Base-by-base conservation (phyloP, 345 rosid genomes). In the Camelina sativa region DNA sequence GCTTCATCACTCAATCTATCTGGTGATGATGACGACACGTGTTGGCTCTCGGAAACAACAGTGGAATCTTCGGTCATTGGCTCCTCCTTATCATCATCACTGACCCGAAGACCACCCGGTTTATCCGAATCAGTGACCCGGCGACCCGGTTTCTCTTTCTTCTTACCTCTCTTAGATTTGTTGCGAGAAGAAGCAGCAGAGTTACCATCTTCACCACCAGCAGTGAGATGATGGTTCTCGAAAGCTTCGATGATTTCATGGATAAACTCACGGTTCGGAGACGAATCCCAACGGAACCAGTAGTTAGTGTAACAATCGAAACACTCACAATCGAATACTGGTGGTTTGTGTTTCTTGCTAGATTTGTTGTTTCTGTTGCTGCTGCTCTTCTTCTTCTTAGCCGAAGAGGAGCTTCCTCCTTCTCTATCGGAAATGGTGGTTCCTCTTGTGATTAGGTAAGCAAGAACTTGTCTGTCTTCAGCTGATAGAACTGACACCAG, bases 241-340 rank as follows among this genome's bases (percentile, higher is more conserved):
- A 89, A 92, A 11, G 96, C 97, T 52, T 96, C 97, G 38, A 96
- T 92, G 34, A 67, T 90, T 37, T 86, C 86, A 73, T 92, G 89
- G 65, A 96, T 89, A 12, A 83, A 91, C 80, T 96, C 97, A 1
- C 91, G 89, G 67, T 87, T 91, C n/a, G 88, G 81, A 0, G 97
- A 92, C 0, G 91, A 92, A 76, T 92, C 97, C 99, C 98, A 96
- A 3, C 91, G 68, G 67, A 80, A 75, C 99, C 99, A 96, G 84
- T 84, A 96, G 82, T 81, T 87, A 4, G 86, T 84, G 78, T 96
- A 96, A 17, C 99, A 96, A 73, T 87, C 88, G 67, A 96, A 96
- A 67, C 98, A 96, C 61, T 85, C 93, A 32, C 99, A 96, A 11
- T 84, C 84, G 41, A 88, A 91, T 12, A 77, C 44, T 0, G 92